Evolutionary conservation across 2,329 filamentous ascomycete species (phyloP), one percentile per base, ranked within the genome.

Genomic region (Chaetomiaceae sp.): DNA sequence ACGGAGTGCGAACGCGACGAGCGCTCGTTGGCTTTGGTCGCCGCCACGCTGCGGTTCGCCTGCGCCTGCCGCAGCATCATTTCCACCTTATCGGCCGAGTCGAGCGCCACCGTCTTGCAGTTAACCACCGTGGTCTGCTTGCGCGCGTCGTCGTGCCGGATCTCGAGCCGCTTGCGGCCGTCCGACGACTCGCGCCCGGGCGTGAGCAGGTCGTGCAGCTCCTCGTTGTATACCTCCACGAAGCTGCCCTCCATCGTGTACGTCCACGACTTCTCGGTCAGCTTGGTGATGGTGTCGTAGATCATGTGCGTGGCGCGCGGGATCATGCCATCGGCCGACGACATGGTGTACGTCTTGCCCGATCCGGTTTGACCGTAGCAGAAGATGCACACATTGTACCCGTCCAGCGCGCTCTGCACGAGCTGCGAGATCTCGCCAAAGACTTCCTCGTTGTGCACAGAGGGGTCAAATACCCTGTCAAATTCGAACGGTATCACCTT

Each of bases 381-480:
- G 69, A 98, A 95, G 53, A 98, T 97, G 67, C 91, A 97, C 42
- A 98, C 93, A 57, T 97, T 98, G 71, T 95, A 98, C 1, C 93
- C 93, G 60, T 98, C 93, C 32, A 98, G 75, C 0, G 94, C 93
- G 57, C 88, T 95, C 67, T 98, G 93, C 1, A 98, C 90, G 27
- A 98, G 78, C 63, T 98, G 93, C 47, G 88, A 94, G 62, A 97
- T 97, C 63, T 98, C 93, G 45, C 87, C 88, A 62, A 98, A 98
- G 1, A 98, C 83, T 55, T 95, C 85, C 15, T 80, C 74, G 62
- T 98, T 98, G 56, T 84, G 78, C 1, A 84, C 81, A 0, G 71
- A 67, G 0, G 90, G 89, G 1, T 83, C 77, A 61, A 98, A 98
- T 0, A 97, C 90, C 7, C 90, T 84, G 61, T 98, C 93, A 61